phyloP scores from a whole-genome alignment of 2,329 filamentous ascomycete genomes.

The Helotiales sp. region DNA sequence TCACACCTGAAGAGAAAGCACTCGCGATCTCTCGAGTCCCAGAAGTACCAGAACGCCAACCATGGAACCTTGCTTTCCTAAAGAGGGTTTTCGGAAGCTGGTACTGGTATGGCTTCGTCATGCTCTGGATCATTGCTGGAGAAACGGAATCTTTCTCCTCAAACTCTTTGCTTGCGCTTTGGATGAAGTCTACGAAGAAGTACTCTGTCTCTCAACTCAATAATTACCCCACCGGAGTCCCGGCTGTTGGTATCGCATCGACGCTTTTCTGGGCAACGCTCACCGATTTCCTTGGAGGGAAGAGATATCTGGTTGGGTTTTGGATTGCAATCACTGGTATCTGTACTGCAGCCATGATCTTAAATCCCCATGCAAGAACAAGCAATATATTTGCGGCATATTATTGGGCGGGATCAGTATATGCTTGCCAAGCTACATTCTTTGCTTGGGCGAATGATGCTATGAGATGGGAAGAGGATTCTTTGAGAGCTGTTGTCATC shows the following conservation, averaged over 20 bases:
- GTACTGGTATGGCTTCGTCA: constrained; percentile 66
- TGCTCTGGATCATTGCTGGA: constrained; percentile 69
- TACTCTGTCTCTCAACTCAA: constrained; percentile 52
- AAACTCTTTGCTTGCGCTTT: constrained; percentile 57
- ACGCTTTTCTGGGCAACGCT: constrained; percentile 70
- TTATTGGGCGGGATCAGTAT: constrained; percentile 69
- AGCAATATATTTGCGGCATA: constrained; percentile 64
- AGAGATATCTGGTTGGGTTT: constrained; percentile 65
- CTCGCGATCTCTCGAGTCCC: constrained; percentile 47
- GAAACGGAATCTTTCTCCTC: constrained; percentile 70
- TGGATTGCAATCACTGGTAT: constrained; percentile 67
- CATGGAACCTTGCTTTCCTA: constrained; percentile 47
- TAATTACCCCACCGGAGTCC: constrained; percentile 53
- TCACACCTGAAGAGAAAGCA: constrained; percentile 40
- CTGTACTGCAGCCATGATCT: constrained; percentile 60
- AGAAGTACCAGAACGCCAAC: constrained; percentile 41
- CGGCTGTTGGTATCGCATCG: constrained; percentile 48
- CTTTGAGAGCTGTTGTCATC: constrained; percentile 64
- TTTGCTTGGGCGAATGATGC: constrained; percentile 74
- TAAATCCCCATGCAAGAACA: constrained; percentile 42
- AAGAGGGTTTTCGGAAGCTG: constrained; percentile 58
- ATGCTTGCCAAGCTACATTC: constrained; percentile 72
- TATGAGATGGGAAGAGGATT: constrained; percentile 62
- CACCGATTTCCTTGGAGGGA: constrained; percentile 64
- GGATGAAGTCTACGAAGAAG: constrained; percentile 46